Percentiles rank a stretch among this genome's conserved stretches.
Evolutionary conservation across 345 rosid genomes (phyloP).

Genomic region (Citrus maxima): DNA sequence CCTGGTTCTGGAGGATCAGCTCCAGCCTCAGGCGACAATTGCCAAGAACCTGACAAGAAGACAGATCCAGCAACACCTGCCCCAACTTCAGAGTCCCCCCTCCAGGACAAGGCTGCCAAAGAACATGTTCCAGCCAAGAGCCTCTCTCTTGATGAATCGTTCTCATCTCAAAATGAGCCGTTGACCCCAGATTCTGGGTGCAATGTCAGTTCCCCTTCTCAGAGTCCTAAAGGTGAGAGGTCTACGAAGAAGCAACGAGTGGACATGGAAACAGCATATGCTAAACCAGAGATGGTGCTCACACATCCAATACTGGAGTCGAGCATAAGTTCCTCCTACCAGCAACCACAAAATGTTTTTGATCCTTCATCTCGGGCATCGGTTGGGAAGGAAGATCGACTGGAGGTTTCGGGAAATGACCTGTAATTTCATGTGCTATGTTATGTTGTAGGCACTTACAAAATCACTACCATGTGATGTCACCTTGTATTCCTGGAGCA

Average conservation of each 20-base stretch:
- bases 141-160: constrained; percentile 77
- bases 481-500: constrained; percentile 16
- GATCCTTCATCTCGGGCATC: constrained; percentile 52
- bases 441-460: background rate
- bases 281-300: constrained; percentile 49
- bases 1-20: constrained; percentile 39
- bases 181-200: constrained; percentile 85
- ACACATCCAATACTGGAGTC: constrained; percentile 77
- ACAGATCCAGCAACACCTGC: constrained; percentile 89
- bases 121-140: constrained; percentile 63
- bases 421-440: constrained; percentile 21
- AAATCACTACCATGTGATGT: constrained; percentile 4
- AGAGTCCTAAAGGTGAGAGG: constrained; percentile 60
- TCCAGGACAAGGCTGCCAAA: constrained; percentile 64
- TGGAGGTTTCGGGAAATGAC: constrained; percentile 52
- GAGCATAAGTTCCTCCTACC: constrained; percentile 59
- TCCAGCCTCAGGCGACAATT: constrained; percentile 40
- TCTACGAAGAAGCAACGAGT: constrained; percentile 68
- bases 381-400: constrained; percentile 36
- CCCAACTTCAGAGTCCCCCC: constrained; percentile 75
- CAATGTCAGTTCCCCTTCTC: constrained; percentile 51
- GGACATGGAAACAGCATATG: constrained; percentile 30
- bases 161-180: constrained; percentile 81
- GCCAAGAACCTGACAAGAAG: constrained; percentile 61
- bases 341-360: constrained; percentile 44